A percentile compares a stretch with the other conserved stretches of the same genome.
Evolutionary conservation across 2,329 filamentous ascomycete species (phyloP).

Genomic region (Cercospora zeina): DNA sequence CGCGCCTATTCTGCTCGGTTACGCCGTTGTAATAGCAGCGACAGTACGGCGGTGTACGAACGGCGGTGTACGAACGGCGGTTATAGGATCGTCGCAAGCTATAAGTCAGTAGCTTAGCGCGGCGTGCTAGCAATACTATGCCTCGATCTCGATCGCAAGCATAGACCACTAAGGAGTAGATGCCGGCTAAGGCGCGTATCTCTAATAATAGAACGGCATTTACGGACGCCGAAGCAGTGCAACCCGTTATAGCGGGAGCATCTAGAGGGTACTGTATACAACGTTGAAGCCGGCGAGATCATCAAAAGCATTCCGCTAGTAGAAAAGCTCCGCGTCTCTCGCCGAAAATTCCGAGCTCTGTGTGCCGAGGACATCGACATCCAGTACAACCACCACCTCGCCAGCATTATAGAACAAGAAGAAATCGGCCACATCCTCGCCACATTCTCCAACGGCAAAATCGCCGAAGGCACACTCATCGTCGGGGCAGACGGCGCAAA

Average conservation of each 20-base stretch:
- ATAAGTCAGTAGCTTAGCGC: neutral
- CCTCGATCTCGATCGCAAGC: slow-evolving; percentile 7
- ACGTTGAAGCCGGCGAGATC: no score
- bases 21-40: slow-evolving; percentile 3
- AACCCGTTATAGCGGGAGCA: neutral
- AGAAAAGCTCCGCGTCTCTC: slow-evolving; percentile 21
- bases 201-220: neutral
- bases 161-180: neutral
- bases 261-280: no score
- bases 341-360: slow-evolving; percentile 19
- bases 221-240: neutral
- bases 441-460: slow-evolving; percentile 18
- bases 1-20: neutral
- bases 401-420: neutral
- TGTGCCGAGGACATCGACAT: slow-evolving; percentile 17
- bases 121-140: neutral
- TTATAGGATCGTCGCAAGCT: slow-evolving; percentile 6
- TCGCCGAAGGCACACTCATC: slow-evolving; percentile 16
- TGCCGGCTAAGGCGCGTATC: neutral
- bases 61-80: no score
- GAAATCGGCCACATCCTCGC: neutral
- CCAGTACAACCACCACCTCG: slow-evolving; percentile 16
- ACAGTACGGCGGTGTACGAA: neutral
- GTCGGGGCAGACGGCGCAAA: slow-evolving; percentile 27
- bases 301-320: slow-evolving; percentile 17